phyloP scores from a whole-genome alignment of 805 yeast genomes.

The Saturnispora silvae region DNA sequence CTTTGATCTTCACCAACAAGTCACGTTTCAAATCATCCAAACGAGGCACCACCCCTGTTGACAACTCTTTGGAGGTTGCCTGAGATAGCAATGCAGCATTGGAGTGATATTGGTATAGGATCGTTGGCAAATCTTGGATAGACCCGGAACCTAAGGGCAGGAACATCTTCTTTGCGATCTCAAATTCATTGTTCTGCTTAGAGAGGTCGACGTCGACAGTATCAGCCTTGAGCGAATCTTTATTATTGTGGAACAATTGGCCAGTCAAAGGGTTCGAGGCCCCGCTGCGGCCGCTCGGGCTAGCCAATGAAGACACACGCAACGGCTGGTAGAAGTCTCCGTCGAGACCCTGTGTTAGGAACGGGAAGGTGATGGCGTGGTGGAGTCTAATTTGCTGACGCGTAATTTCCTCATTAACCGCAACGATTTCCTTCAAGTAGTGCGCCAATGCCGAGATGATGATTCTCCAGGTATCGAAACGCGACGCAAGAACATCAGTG shows the following conservation, averaged over 20 bases:
- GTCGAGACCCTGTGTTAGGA: slow-evolving; percentile 34
- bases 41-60: slow-evolving; percentile 50
- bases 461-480: slow-evolving; percentile 81
- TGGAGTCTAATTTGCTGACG: slow-evolving; percentile 74
- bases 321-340: slow-evolving; percentile 30
- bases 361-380: slow-evolving; percentile 57
- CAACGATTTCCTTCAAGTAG: slow-evolving; percentile 69
- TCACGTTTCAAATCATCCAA: slow-evolving; percentile 65
- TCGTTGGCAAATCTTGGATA: slow-evolving; percentile 70
- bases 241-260: slow-evolving; percentile 10
- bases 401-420: slow-evolving; percentile 80
- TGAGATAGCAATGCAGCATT: slow-evolving; percentile 49
- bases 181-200: slow-evolving; percentile 26
- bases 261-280: slow-evolving; percentile 6
- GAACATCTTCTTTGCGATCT: slow-evolving; percentile 40
- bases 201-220: slow-evolving; percentile 11
- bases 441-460: slow-evolving; percentile 64
- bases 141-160: slow-evolving; percentile 72
- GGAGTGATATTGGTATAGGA: slow-evolving; percentile 45
- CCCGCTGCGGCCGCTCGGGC: slow-evolving; percentile 4
- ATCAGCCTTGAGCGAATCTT: slow-evolving; percentile 9
- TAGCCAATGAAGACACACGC: slow-evolving; percentile 15
- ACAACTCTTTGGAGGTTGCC: slow-evolving; percentile 49
- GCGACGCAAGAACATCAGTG: slow-evolving; percentile 72
- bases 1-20: slow-evolving; percentile 73